Evolutionary conservation across 2,329 filamentous ascomycete genomes (phyloP).

Genomic region (Calcarisporium arbuscula): DNA sequence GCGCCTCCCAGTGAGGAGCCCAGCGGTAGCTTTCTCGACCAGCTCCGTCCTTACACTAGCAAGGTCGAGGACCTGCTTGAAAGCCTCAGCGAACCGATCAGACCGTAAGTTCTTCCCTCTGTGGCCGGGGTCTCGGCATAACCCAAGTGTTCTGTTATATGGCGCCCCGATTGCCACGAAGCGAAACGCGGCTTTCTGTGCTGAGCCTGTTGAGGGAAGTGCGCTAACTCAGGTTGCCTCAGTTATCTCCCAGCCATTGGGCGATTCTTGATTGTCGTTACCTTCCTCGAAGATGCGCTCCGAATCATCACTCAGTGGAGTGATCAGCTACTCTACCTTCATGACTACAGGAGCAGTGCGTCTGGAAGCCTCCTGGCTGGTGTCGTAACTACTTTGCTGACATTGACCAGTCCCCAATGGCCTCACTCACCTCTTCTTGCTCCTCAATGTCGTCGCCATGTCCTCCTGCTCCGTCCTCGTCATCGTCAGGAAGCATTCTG

Average conservation of each 20-base stretch:
- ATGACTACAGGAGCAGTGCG: conserved; percentile 90
- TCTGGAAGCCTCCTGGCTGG: not conserved
- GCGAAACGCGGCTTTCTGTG: conserved; percentile 4
- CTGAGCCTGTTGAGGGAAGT: not conserved
- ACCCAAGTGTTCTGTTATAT: too few relatives aligned
- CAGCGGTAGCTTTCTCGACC: conserved; percentile 64
- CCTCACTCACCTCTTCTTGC: conserved; percentile 86
- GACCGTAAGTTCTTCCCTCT: conserved; percentile 84
- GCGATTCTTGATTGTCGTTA: conserved; percentile 95
- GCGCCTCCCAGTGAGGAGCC: conserved; percentile 53
- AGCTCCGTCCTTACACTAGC: conserved; percentile 90
- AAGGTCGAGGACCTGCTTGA: conserved; percentile 96
- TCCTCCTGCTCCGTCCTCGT: conserved; percentile 72
- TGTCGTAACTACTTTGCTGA: conserved; percentile 10
- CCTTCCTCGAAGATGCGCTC: conserved; percentile 93
- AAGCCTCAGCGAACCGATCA: conserved; percentile 79
- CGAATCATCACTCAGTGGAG: conserved; percentile 96
- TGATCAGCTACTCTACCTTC: conserved; percentile 89
- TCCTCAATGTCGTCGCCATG: conserved; percentile 89
- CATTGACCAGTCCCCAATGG: conserved; percentile 67
- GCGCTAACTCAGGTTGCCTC: conserved; percentile 12
- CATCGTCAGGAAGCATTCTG: conserved; percentile 86
- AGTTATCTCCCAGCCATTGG: conserved; percentile 94
- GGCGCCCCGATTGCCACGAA: too few relatives aligned
- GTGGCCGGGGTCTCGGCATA: too few relatives aligned